A percentile compares a stretch with the other conserved stretches of the same genome.
phyloP scores from a whole-genome alignment of 75 land plant species.

The Ceratopteris richardii region DNA sequence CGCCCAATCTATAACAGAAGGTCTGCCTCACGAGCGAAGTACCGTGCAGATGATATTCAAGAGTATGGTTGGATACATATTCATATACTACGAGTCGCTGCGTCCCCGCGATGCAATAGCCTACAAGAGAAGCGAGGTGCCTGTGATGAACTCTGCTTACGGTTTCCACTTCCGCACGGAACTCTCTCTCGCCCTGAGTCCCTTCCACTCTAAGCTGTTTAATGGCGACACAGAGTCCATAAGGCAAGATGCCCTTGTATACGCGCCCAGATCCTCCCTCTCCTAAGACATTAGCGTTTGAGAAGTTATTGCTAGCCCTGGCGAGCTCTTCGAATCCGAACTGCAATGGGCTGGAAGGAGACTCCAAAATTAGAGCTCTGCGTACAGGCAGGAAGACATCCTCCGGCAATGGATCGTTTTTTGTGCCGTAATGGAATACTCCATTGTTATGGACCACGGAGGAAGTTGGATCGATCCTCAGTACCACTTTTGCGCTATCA shows the following conservation, averaged over 20 bases:
- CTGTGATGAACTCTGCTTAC: slow-evolving; percentile 25
- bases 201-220: slow-evolving; percentile 23
- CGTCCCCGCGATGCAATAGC: slow-evolving; percentile 11
- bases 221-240: slow-evolving; percentile 24
- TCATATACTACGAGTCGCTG: slow-evolving; percentile 60
- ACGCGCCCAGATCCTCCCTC: slow-evolving; percentile 26
- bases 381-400: no score
- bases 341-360: no score
- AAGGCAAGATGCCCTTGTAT: slow-evolving; percentile 15
- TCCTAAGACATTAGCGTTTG: slow-evolving; percentile 19
- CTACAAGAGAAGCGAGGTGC: slow-evolving; percentile 18
- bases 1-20: neutral
- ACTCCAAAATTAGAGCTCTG: no score
- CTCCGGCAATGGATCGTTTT: no score
- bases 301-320: slow-evolving; percentile 16
- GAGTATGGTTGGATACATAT: slow-evolving; percentile 55
- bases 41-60: slow-evolving; percentile 53
- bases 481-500: no score
- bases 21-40: neutral
- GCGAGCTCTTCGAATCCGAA: slow-evolving; percentile 13
- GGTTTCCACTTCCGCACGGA: slow-evolving; percentile 29
- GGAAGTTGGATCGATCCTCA: no score
- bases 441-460: no score
- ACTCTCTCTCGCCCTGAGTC: slow-evolving; percentile 28
- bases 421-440: no score